phyloP scores from a whole-genome alignment of 169 alveolate genomes.

The Eimeria acervulina region DNA sequence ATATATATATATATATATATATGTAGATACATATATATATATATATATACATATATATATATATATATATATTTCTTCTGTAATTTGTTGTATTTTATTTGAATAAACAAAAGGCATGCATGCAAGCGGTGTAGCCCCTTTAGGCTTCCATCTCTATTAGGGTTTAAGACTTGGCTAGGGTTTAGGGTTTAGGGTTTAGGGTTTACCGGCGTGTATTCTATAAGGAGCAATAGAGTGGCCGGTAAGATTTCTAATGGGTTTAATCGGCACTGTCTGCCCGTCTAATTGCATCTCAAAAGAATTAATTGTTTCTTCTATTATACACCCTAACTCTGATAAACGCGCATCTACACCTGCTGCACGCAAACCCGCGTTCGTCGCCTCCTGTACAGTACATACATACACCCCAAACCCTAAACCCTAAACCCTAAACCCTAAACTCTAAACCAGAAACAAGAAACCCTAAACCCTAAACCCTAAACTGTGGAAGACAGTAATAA shows the following conservation, averaged over 20 bases:
- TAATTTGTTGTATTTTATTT: neutral
- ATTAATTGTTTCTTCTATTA: slow-evolving; percentile 99
- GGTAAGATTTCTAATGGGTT: slow-evolving; percentile 97
- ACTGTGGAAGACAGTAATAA: too few species aligned
- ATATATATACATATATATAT: too few species aligned
- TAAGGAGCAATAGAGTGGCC: slow-evolving; percentile 99
- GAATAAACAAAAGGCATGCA: too few species aligned
- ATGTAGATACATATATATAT: too few species aligned
- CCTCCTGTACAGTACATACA: slow-evolving; percentile 94
- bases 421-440: slow-evolving; percentile 41
- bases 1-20: neutral
- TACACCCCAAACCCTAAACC: slow-evolving; percentile 33
- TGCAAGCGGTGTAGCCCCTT: too few species aligned
- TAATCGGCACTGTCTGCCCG: slow-evolving; percentile 91
- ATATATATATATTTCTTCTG: too few species aligned
- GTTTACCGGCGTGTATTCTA: slow-evolving; percentile 97
- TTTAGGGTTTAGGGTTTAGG: slow-evolving; percentile 53
- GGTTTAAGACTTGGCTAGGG: neutral
- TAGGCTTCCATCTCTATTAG: neutral
- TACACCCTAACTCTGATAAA: slow-evolving; percentile 98
- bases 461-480: slow-evolving; percentile 35
- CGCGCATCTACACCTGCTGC: slow-evolving; percentile 99
- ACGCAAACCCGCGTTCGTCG: slow-evolving; percentile 99
- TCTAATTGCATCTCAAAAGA: slow-evolving; percentile 95
- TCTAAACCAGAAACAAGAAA: neutral